Base-by-base conservation (phyloP, 495 filamentous ascomycete genomes). In the Aspergillus homomorphus region DNA sequence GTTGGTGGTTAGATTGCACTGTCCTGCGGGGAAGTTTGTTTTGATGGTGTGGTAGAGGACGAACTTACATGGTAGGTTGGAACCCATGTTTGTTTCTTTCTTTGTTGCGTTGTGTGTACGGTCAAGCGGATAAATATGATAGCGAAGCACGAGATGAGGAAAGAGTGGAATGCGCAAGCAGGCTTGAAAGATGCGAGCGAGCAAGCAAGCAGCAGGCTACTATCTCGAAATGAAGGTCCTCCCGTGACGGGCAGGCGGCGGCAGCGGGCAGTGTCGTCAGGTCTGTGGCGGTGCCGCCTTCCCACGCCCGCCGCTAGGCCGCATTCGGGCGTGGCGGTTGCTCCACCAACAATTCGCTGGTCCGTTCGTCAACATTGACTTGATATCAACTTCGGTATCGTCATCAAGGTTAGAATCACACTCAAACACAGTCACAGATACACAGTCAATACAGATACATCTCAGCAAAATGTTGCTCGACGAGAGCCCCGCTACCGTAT, bases 381-480 rank as follows among this genome's bases (percentile, higher is more conserved):
- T 8, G 4, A 21, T 15, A 6, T 49, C 46, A 26, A 50, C 46
- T 15, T 1, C 46, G 1, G 16, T 57, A 18, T 51, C 45, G 19
- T 21, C 54, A 51, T 52, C 33, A 16, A 28, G 15, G 5, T 51
- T 18, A 18, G 23, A 9, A 5, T 24, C 26, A 20, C 24, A 19
- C 21, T 51, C 49, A 23, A 50, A 23, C 21, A 51, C 45, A 46
- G 26, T 45, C 82, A n/a, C n/a, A n/a, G n/a, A n/a, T n/a, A n/a
- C n/a, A n/a, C n/a, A n/a, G n/a, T n/a, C n/a, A n/a, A n/a, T n/a
- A n/a, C n/a, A n/a, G n/a, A n/a, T n/a, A n/a, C n/a, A n/a, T n/a
- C n/a, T n/a, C n/a, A n/a, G n/a, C n/a, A 89, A 68, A 61, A 98
- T 98, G 94, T 81, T 98, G 69, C 91, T 98, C 77, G 94, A 98